Base-by-base conservation (phyloP, 169 alveolate genomes). In the Plasmodium coatneyi region DNA sequence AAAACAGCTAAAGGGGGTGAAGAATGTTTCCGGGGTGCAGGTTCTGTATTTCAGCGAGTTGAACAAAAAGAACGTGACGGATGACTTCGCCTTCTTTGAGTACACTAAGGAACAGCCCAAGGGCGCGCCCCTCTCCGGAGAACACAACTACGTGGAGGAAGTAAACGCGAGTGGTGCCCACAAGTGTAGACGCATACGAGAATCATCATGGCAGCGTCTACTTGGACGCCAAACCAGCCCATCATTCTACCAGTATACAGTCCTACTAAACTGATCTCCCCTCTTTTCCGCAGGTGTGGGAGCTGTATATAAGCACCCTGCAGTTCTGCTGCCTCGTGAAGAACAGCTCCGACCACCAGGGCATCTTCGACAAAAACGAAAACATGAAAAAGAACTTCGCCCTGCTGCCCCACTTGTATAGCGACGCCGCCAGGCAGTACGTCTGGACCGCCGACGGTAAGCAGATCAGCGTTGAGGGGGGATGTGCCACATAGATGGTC, bases 401-500 rank as follows among this genome's bases (percentile, higher is more conserved):
- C 32, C 30, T 28, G n/a, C 56, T 84, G 52, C 80, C 81, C 74
- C 76, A 84, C 39, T 43, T 84, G 14, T 84, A 72, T 6, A 72
- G 19, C 41, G 84, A 49, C 14, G 60, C 32, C 66, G 93, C 93
- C 28, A 84, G 74, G 19, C 52, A 78, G 46, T 84, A 84, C 70
- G 36, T 84, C 25, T 84, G 93, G 93, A 84, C 46, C 60, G 56
- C 60, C 6, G 70, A 84, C 30, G 93, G 93, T 84, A 32, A 46
- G 3, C 5, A 46, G 56, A 46, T 46, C 16, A 12, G n/a, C 80
- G n/a, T 10, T 32, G 56, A 12, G 7, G 41, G 52, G 6, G 56
- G 56, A 12, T 12, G n/a, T 46, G 5, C 56, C 39, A 46, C 3
- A 16, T 46, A 46, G n/a, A 2, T 46, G 3, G n/a, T 46, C 56